phyloP scores from a whole-genome alignment of 352 stramenopile genomes.

The Plasmopara viticola region DNA sequence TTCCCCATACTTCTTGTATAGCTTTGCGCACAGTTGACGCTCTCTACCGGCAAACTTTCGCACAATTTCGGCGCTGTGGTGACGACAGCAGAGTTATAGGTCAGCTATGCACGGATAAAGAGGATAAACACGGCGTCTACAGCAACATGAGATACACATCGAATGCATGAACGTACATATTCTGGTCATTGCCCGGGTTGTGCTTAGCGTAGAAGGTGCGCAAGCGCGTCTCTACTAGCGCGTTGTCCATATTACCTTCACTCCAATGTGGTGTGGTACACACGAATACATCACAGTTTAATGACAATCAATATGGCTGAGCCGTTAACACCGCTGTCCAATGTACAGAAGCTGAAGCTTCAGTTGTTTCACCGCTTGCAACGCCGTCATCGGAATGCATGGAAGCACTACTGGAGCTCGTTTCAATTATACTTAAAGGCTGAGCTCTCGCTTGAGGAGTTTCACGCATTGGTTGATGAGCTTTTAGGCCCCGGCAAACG shows the following conservation, averaged over 20 bases:
- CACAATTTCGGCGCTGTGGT: constrained; percentile 15
- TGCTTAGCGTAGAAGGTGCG: constrained; percentile 65
- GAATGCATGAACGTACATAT: constrained; percentile 46
- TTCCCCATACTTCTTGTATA: no score
- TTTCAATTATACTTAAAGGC: constrained; percentile 56
- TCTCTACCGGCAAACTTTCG: no score
- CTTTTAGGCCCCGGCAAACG: constrained; percentile 45
- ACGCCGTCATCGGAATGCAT: constrained; percentile 36
- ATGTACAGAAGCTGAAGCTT: constrained; percentile 51
- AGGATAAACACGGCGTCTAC: constrained; percentile 2
- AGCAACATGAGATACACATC: neutral
- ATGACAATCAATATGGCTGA: constrained; percentile 8
- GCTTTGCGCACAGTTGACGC: no score
- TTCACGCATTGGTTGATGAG: constrained; percentile 38
- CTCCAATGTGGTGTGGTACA: neutral
- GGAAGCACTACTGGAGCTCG: constrained; percentile 50
- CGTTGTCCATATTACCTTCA: constrained; percentile 13
- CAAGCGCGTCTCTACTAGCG: constrained; percentile 22
- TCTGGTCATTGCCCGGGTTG: constrained; percentile 71
- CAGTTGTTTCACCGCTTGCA: constrained; percentile 61
- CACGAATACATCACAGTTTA: constrained; percentile 6
- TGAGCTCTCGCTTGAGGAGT: constrained; percentile 46
- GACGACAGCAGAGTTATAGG: neutral
- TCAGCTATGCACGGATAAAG: neutral
- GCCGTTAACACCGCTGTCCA: constrained; percentile 4